Conservation (phyloP, 805 yeast species). For the Candida coquimbonensis region DNA sequence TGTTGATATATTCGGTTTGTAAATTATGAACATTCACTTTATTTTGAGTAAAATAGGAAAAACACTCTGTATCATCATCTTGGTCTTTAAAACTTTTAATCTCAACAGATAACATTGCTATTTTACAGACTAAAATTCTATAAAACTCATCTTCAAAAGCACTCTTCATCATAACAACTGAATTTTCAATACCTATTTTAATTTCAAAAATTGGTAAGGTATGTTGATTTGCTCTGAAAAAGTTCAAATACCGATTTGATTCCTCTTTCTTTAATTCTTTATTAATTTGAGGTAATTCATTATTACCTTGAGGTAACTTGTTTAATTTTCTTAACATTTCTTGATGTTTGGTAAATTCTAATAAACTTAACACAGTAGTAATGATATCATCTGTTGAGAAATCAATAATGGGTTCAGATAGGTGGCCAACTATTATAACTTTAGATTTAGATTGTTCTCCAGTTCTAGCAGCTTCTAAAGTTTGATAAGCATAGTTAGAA, state of each 20-base stretch:
- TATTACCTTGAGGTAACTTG: background rate
- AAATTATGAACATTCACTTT: constrained; percentile 12
- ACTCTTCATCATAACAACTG: constrained; percentile 29
- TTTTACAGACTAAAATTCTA: constrained; percentile 24
- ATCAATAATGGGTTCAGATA: constrained; percentile 40
- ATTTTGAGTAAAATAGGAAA: constrained; percentile 5
- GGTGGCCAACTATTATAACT: constrained; percentile 29
- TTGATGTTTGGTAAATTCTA: constrained; percentile 15
- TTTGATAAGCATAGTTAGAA: constrained; percentile 32
- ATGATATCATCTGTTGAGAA: constrained; percentile 34
- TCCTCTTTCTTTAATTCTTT: background rate
- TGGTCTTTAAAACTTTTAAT: constrained; percentile 8
- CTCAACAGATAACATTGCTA: constrained; percentile 19
- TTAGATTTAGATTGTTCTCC: constrained; percentile 25
- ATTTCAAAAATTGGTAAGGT: constrained; percentile 29
- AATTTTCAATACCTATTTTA: constrained; percentile 33
- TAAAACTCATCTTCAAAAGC: constrained; percentile 23
- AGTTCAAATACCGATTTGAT: background rate
- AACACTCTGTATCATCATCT: constrained; percentile 17
- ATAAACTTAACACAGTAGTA: constrained; percentile 22
- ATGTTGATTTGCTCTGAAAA: constrained; percentile 13
- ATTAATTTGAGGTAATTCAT: background rate
- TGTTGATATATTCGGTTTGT: constrained; percentile 14
- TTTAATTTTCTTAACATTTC: constrained; percentile 1
- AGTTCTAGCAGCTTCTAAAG: constrained; percentile 21